Evolutionary conservation across 2,329 filamentous ascomycete genomes (phyloP), one percentile per base, ranked within the genome.

Genomic region (Pseudogymnoascus sp.): DNA sequence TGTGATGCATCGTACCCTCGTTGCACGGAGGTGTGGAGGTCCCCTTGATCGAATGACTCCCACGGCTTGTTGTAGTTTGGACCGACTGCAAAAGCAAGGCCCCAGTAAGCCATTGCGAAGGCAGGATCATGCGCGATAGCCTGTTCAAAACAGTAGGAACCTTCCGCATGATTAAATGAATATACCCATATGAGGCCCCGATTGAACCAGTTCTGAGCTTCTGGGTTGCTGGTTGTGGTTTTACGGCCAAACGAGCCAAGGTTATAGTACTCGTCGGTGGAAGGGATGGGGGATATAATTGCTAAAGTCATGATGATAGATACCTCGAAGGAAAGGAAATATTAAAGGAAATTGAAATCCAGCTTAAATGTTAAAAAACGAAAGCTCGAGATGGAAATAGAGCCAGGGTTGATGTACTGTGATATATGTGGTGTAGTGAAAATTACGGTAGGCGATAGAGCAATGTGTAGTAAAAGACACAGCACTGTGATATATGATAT

Each of bases 21-120:
- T 42, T 75, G 71, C 6, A 88, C 76, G 0, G 79, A 82, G 0
- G 70, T 73, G 10, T 78, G 73, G 4, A 87, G 76, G 67, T 92
- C 89, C 0, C 78, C 74, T 0, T 79, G 74, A 62, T 88, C 87
- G 67, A 92, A 91, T 23, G 84, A 79, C 28, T 84, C 82, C 90
- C 90, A 92, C 0, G 89, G 86, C 70, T 92, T 91, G 76, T 93
- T 90, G 73, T 86, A 87, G 70, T 93, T 92, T 3, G 90, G 89
- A 0, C 89, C 90, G 0, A 89, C 76, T 1, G 86, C 79, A 71
- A 89, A 92, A 0, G 89, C 86, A 4, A 89, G 75, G 0, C 87
- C 87, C 87, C 87, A 90, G 69, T 87, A 82, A 2, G 84, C 86
- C 78, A 90, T 84, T 31, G 82, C 80, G 64, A 83, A 88, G 1